phyloP scores from a whole-genome alignment of 345 rosid genomes.

The Alliaria petiolata region DNA sequence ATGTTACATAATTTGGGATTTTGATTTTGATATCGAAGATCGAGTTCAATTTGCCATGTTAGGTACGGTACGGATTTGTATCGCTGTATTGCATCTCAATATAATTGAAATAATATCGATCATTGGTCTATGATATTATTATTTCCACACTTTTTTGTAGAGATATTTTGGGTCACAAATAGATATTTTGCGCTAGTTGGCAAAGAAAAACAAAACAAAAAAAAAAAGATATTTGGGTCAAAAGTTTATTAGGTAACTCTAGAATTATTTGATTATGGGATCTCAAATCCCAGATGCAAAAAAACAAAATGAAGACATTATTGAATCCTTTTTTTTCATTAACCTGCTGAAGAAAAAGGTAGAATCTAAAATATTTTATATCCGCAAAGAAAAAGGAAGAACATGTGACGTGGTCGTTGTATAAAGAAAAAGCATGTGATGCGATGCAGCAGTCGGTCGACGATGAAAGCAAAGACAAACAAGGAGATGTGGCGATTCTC shows the following conservation, averaged over 20 bases:
- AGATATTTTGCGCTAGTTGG: background rate
- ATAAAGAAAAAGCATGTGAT: background rate
- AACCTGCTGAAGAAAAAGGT: background rate
- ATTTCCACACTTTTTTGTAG: background rate
- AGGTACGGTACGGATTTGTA: background rate
- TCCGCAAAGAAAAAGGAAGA: background rate
- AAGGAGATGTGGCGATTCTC: background rate
- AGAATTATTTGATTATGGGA: background rate
- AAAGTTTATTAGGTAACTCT: background rate
- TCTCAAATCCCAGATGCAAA: background rate
- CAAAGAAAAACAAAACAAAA: background rate
- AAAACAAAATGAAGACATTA: background rate
- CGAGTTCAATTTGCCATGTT: background rate
- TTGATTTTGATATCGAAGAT: background rate
- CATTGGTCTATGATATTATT: no score
- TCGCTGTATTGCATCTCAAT: background rate
- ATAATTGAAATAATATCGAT: no score
- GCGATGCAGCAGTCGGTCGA: background rate
- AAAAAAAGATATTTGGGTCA: background rate
- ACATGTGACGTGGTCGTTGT: background rate
- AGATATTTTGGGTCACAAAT: no score
- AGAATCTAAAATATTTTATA: background rate
- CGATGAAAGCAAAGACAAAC: background rate
- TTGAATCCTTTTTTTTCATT: background rate
- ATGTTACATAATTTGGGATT: background rate